Conservation (phyloP, 1,284 basidiomycete species). For the Anthracocystis walkeri region DNA sequence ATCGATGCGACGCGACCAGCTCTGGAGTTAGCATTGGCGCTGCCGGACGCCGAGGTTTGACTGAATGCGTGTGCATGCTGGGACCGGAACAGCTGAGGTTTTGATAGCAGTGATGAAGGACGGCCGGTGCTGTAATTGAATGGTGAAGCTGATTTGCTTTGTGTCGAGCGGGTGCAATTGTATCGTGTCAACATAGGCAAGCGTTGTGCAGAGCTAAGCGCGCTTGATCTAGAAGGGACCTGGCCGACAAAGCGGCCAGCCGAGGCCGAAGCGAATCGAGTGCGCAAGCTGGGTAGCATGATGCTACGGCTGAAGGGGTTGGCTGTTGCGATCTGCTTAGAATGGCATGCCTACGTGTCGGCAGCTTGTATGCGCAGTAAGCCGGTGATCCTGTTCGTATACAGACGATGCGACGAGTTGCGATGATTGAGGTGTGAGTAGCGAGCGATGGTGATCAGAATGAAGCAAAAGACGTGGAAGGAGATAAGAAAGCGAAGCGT, state of each 20-base stretch:
- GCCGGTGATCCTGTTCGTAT: not conserved
- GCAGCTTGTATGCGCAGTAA: not conserved
- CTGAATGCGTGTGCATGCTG: slow-evolving; percentile 6
- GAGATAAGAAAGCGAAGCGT: too few relatives aligned
- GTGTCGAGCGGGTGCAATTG: not conserved
- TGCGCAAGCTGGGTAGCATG: slow-evolving; percentile 23
- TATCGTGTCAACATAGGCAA: not conserved
- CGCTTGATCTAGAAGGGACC: not conserved
- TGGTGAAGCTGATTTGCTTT: not conserved
- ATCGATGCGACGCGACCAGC: slow-evolving; percentile 24
- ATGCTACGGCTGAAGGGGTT: slow-evolving; percentile 1
- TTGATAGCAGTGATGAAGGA: not conserved
- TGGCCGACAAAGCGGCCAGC: not conserved
- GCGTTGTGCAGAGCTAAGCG: not conserved
- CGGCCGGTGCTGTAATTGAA: not conserved
- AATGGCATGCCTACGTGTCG: slow-evolving; percentile 16
- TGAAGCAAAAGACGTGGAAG: too few relatives aligned
- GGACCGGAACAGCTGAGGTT: not conserved
- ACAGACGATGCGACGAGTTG: not conserved
- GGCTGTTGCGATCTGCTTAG: not conserved
- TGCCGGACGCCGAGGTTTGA: not conserved
- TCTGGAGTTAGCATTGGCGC: not conserved
- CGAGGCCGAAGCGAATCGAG: slow-evolving; percentile 5
- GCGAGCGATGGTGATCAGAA: not conserved
- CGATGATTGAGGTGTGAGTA: not conserved